Base-by-base conservation (phyloP, 208 protist species). In the Tritrichomonas foetus region DNA sequence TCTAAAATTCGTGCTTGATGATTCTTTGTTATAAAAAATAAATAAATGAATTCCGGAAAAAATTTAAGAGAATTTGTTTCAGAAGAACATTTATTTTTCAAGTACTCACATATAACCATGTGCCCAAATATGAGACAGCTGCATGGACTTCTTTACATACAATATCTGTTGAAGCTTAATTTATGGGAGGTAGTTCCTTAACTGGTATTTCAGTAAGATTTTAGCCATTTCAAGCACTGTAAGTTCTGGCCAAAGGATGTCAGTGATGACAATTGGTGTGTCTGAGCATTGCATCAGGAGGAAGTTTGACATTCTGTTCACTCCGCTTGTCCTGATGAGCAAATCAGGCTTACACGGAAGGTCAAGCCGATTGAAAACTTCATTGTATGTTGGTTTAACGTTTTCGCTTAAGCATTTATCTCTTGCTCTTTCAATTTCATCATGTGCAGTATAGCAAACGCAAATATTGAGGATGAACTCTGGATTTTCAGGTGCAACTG, bases 261-360 rank as follows among this genome's bases (percentile, higher is more conserved):
- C 47, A 33, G 47, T 89, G 30, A 89, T n/a, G 16, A 33, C 30
- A 57, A 89, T 89, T 33, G 44, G 44, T 22, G 78, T 49, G 5
- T 89, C 47, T 11, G 11, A 20, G 47, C 78, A 89, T 27, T 89
- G 78, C 78, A 89, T 57, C 0, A 89, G 78, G n/a, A 89, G 39
- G 57, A 39, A 89, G 39, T 89, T 89, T 39, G 78, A 89, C 47
- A 89, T 61, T 89, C 78, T 89, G 41, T n/a, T 39, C n/a, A 89
- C 78, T 20, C 78, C 78, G 57, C 78, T 89, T 22, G 78, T 89
- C 14, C 78, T 0, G 13, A 89, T 89, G 0, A 89, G 27, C 39
- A 89, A 39, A 39, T 89, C 78, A 39, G 47, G 41, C 30, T 89
- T 89, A 20, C 39, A 39, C 9, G 39, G 39, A 39, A 89, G 47